phyloP scores from a whole-genome alignment of 805 yeast species.

The Suhomyces sp. region DNA sequence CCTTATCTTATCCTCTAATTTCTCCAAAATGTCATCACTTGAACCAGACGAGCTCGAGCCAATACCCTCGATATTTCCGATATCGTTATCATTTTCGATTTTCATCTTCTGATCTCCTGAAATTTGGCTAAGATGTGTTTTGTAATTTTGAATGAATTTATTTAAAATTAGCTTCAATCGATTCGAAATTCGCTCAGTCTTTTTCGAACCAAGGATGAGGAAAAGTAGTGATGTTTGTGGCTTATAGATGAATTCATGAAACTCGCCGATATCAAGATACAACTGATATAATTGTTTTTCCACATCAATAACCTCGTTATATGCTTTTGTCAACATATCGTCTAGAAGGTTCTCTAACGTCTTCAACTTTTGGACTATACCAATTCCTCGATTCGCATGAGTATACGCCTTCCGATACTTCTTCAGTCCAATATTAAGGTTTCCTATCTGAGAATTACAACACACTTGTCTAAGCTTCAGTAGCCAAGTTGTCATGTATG shows the following conservation, averaged over 20 bases:
- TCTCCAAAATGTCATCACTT: constrained; percentile 11
- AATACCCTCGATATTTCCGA: constrained; percentile 13
- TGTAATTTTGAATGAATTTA: constrained; percentile 14
- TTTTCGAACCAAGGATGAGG: constrained; percentile 42
- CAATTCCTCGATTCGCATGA: constrained; percentile 16
- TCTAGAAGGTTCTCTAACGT: constrained; percentile 65
- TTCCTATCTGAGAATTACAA: constrained; percentile 67
- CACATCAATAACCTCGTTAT: constrained; percentile 44
- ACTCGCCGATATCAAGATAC: constrained; percentile 63
- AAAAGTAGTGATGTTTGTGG: constrained; percentile 51
- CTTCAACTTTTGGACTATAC: constrained; percentile 31
- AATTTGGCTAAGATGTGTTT: constrained; percentile 20
- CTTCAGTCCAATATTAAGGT: constrained; percentile 23
- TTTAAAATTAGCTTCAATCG: constrained; percentile 21
- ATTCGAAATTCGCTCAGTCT: constrained; percentile 24
- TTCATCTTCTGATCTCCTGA: constrained; percentile 6
- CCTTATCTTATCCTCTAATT: constrained; percentile 25
- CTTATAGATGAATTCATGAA: constrained; percentile 54
- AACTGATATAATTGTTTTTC: constrained; percentile 50
- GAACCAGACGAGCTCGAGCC: neutral
- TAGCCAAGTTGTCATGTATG: constrained; percentile 68
- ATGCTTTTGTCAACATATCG: constrained; percentile 60
- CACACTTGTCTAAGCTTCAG: constrained; percentile 72
- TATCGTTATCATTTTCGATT: constrained; percentile 18
- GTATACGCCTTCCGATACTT: constrained; percentile 21